A percentile compares a stretch with the other conserved stretches of the same genome.
Conservation (phyloP, 2,329 filamentous ascomycete species). For the Lojkania enalia region DNA sequence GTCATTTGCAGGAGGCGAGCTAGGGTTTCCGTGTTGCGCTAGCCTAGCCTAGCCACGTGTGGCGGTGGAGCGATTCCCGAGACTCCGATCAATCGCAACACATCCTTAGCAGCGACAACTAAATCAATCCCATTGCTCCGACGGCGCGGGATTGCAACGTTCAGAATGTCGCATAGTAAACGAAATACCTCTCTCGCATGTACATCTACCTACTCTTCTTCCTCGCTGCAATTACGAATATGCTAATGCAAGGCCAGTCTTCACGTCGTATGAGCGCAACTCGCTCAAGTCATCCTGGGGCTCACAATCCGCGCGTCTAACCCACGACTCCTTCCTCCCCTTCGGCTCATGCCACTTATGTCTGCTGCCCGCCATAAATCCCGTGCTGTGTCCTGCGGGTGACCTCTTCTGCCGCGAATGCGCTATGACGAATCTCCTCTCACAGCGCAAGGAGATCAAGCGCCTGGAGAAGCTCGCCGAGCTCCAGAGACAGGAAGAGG, state of each 20-base stretch:
- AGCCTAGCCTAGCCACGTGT: background rate
- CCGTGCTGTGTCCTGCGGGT: constrained; percentile 76
- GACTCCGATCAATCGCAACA: background rate
- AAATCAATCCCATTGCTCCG: no score
- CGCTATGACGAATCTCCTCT: constrained; percentile 84
- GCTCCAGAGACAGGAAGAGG: constrained; percentile 62
- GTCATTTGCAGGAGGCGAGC: constrained; percentile 1
- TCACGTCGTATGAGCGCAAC: constrained; percentile 87
- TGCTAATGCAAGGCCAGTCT: constrained; percentile 69
- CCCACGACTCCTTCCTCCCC: constrained; percentile 86
- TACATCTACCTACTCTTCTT: constrained; percentile 1
- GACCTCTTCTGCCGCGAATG: constrained; percentile 97
- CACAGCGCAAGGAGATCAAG: constrained; percentile 90
- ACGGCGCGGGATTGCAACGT: no score
- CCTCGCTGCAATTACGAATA: constrained; percentile 8
- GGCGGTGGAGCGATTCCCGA: background rate
- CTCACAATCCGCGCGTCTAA: constrained; percentile 78
- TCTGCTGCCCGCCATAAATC: constrained; percentile 76
- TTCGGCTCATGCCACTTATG: constrained; percentile 90
- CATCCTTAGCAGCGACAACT: no score
- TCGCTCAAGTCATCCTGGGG: constrained; percentile 83
- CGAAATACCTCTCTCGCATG: constrained; percentile 82
- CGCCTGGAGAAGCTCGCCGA: constrained; percentile 70
- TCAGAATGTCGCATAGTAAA: constrained; percentile 62
- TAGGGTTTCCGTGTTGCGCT: background rate